Evolutionary conservation across 2,329 filamentous ascomycete species (phyloP).

Genomic region (Eurotiales sp.): DNA sequence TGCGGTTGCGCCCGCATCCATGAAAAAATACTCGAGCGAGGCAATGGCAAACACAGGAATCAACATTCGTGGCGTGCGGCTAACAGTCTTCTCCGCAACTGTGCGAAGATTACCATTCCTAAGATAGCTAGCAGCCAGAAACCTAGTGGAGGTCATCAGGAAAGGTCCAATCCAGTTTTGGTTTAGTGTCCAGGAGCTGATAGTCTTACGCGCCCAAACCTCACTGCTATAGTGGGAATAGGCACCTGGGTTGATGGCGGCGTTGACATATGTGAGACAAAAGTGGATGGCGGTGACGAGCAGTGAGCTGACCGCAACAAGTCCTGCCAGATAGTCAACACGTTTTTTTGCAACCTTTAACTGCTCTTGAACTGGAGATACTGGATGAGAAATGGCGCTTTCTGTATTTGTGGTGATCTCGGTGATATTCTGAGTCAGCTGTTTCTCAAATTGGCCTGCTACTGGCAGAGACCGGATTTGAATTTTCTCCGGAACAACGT

Average conservation of each 20-base stretch:
- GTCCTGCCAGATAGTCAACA: constrained; percentile 47
- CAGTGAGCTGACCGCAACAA: constrained; percentile 42
- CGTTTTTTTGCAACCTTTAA: constrained; percentile 17
- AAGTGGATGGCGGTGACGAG: constrained; percentile 46
- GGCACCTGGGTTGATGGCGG: constrained; percentile 33
- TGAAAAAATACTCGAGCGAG: constrained; percentile 45
- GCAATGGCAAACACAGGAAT: constrained; percentile 44
- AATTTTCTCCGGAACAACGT: not conserved
- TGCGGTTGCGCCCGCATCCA: constrained; percentile 42
- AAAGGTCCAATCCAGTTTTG: constrained; percentile 48
- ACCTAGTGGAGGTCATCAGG: constrained; percentile 47
- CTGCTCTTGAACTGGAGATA: too few species aligned
- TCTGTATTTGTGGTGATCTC: too few species aligned
- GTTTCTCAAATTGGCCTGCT: too few species aligned
- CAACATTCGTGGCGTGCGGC: constrained; percentile 43
- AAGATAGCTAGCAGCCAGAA: constrained; percentile 41
- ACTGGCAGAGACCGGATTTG: too few species aligned
- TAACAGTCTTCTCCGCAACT: constrained; percentile 43
- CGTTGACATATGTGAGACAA: constrained; percentile 43
- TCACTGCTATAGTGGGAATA: constrained; percentile 39
- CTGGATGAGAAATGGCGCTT: too few species aligned
- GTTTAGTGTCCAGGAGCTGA: constrained; percentile 44
- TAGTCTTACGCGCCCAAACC: constrained; percentile 37
- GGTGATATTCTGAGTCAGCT: too few species aligned
- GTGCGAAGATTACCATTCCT: constrained; percentile 40